These are phyloP conservation scores for Termitomyces sp. DNA, from an alignment of 768 basidiomycete genomes.

Conservation along the genomic window DNA sequence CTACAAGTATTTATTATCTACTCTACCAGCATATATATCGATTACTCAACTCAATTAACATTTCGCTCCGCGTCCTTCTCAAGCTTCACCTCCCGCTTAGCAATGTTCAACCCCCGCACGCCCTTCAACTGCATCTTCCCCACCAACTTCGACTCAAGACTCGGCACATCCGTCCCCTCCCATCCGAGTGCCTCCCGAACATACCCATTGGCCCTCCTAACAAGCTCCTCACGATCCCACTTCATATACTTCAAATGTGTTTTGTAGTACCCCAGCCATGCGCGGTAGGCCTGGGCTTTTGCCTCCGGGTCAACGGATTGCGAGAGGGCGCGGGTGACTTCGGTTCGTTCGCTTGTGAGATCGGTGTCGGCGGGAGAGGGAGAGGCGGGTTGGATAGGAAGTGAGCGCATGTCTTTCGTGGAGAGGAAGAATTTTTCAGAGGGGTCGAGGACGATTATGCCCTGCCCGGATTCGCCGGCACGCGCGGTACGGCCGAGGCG, in stretches of 20 bases:
- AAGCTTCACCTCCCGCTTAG: not conserved
- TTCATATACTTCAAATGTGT: conserved; percentile 32
- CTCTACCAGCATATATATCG: no score
- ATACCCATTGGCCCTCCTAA: conserved; percentile 38
- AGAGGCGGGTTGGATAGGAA: conserved; percentile 38
- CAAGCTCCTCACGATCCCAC: conserved; percentile 39
- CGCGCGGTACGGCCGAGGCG: conserved; percentile 78
- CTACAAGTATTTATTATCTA: no score
- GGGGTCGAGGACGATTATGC: conserved; percentile 53
- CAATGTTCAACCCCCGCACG: conserved; percentile 27
- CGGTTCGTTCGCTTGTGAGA: conserved; percentile 13
- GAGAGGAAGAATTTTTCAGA: conserved; percentile 50
- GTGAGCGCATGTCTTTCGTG: conserved; percentile 33
- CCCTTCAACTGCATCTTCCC: conserved; percentile 52
- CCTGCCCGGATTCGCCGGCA: conserved; percentile 63
- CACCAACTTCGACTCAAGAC: conserved; percentile 40
- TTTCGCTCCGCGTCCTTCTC: no score
- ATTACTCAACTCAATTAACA: no score
- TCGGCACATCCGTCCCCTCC: conserved; percentile 25
- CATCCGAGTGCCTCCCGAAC: conserved; percentile 37
- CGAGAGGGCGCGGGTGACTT: conserved; percentile 26
- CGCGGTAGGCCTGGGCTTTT: conserved; percentile 52
- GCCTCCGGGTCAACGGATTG: conserved; percentile 31
- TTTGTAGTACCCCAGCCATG: conserved; percentile 61
- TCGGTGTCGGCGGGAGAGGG: conserved; percentile 19